A percentile compares a stretch with the other conserved stretches of the same genome.
phyloP scores from a whole-genome alignment of 192 early-diverging fungal species.

The Allomyces macrogynus region DNA sequence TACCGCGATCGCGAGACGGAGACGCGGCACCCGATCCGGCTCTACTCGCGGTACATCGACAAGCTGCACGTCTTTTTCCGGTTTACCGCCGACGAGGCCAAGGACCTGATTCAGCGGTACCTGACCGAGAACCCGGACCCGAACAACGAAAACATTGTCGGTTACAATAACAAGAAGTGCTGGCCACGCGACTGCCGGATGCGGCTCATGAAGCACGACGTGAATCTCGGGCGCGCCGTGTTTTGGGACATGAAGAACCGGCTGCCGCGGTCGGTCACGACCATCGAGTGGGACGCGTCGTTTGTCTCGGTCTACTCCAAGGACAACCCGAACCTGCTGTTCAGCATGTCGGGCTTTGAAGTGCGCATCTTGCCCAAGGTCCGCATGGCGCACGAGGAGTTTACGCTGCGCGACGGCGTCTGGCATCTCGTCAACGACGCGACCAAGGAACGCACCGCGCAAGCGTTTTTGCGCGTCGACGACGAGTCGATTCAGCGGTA shows the following conservation, averaged over 20 bases:
- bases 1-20: conserved; percentile 79
- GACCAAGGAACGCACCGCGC: conserved; percentile 93
- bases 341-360: conserved; percentile 86
- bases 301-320: conserved; percentile 91
- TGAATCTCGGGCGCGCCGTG: conserved; percentile 88
- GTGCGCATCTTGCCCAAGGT: conserved; percentile 87
- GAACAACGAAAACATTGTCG: conserved; percentile 94
- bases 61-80: conserved; percentile 82
- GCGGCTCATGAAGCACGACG: conserved; percentile 97
- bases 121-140: conserved; percentile 96
- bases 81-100: conserved; percentile 78
- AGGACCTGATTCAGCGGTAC: conserved; percentile 90
- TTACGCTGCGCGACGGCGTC: conserved; percentile 59
- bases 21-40: conserved; percentile 83
- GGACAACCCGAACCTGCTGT: conserved; percentile 94
- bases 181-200: conserved; percentile 98
- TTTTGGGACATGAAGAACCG: conserved; percentile 99
- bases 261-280: conserved; percentile 85
- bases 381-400: conserved; percentile 64
- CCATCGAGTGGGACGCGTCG: conserved; percentile 85
- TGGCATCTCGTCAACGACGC: conserved; percentile 96
- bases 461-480: conserved; percentile 91
- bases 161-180: conserved; percentile 95
- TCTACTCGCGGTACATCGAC: conserved; percentile 92
- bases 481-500: conserved; percentile 77